These are phyloP conservation scores for Cochlearia excelsa DNA, from an alignment of 345 rosid genomes.

Conservation along the genomic window DNA sequence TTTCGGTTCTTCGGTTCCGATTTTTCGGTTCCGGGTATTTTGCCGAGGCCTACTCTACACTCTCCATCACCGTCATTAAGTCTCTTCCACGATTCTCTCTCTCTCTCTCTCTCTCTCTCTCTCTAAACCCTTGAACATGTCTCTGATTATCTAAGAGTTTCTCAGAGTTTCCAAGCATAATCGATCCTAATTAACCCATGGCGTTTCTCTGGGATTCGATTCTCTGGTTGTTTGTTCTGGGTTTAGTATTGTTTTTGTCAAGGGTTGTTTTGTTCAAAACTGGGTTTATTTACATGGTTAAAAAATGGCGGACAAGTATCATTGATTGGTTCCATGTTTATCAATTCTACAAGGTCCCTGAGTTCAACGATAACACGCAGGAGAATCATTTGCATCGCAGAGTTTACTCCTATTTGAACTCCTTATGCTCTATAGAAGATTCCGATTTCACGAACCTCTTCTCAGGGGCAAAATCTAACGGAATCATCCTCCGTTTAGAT, in stretches of 20 bases:
- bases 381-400: slow-evolving; percentile 58
- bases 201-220: slow-evolving; percentile 30
- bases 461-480: slow-evolving; percentile 52
- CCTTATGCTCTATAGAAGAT: slow-evolving; percentile 64
- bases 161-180: not conserved
- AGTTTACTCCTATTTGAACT: slow-evolving; percentile 55
- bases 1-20: no score
- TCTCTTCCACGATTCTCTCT: slow-evolving; percentile 9
- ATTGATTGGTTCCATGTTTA: slow-evolving; percentile 56
- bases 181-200: slow-evolving; percentile 24
- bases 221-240: slow-evolving; percentile 16
- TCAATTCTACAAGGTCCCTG: slow-evolving; percentile 71
- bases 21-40: no score
- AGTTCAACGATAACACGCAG: slow-evolving; percentile 57
- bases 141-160: not conserved
- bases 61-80: not conserved
- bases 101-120: not conserved
- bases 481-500: slow-evolving; percentile 64
- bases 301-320: slow-evolving; percentile 48
- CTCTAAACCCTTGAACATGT: not conserved
- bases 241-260: slow-evolving; percentile 21
- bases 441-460: slow-evolving; percentile 82
- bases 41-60: no score
- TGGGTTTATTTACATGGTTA: slow-evolving; percentile 53
- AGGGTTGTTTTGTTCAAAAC: slow-evolving; percentile 52